Conservation (phyloP, 106 monocot species). For the Allium cepa region DNA sequence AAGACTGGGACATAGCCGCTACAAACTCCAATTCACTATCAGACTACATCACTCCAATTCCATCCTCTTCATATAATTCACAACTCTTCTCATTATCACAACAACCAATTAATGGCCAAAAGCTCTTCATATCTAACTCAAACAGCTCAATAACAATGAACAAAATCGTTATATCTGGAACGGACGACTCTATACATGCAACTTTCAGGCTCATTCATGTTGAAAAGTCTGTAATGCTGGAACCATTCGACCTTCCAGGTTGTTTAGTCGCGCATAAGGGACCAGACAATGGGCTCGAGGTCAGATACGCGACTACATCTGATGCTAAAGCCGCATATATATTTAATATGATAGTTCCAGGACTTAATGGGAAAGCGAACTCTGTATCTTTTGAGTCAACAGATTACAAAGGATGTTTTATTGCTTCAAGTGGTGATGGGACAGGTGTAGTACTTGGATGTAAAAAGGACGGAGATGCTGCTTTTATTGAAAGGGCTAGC, state of each 20-base stretch:
- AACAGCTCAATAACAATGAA: constrained; percentile 55
- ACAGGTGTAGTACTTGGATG: constrained; percentile 24
- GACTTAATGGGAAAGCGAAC: constrained; percentile 36
- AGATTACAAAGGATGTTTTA: constrained; percentile 44
- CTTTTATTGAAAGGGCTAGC: constrained; percentile 28
- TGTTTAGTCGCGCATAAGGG: constrained; percentile 38
- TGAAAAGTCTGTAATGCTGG: constrained; percentile 25
- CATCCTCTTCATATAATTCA: constrained; percentile 29
- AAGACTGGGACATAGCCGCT: constrained; percentile 61
- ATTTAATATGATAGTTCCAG: constrained; percentile 21
- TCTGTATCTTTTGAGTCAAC: constrained; percentile 52
- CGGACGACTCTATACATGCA: constrained; percentile 50
- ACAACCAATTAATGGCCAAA: constrained; percentile 16
- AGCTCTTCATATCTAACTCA: constrained; percentile 42
- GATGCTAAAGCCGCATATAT: constrained; percentile 19
- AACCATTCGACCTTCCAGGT: constrained; percentile 80
- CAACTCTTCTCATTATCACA: constrained; percentile 61
- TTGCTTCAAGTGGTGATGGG: constrained; percentile 4
- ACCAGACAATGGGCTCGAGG: constrained; percentile 17
- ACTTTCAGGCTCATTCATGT: constrained; percentile 43
- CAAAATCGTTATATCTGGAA: constrained; percentile 36
- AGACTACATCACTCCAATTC: constrained; percentile 65
- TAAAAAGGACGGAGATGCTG: constrained; percentile 13
- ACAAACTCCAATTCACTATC: constrained; percentile 33
- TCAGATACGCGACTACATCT: constrained; percentile 1